Conservation (phyloP, 1,284 basidiomycete species). For the Microbotryum saponariae region DNA sequence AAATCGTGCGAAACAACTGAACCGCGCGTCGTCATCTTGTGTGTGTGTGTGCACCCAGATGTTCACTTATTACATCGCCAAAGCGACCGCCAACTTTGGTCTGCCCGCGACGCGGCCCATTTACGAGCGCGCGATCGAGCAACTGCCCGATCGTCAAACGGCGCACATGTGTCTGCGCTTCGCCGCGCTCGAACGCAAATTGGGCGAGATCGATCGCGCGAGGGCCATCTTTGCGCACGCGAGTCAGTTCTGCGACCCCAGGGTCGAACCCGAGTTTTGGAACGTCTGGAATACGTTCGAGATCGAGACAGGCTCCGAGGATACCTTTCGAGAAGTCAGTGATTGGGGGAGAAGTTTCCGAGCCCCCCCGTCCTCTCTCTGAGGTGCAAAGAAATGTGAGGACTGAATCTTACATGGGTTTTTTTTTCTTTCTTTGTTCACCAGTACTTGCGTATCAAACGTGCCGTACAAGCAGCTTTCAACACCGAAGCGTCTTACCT, state of each 20-base stretch:
- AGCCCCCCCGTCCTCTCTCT: too few relatives aligned
- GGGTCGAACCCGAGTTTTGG: constrained; percentile 87
- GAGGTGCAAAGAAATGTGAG: too few relatives aligned
- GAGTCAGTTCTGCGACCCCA: constrained; percentile 95
- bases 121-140: constrained; percentile 92
- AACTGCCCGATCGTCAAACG: constrained; percentile 83
- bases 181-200: constrained; percentile 89
- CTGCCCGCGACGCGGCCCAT: constrained; percentile 92
- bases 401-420: background rate
- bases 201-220: constrained; percentile 97
- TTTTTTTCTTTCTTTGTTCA: background rate
- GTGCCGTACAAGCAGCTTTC: constrained; percentile 95
- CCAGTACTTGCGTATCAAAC: constrained; percentile 72
- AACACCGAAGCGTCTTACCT: constrained; percentile 72
- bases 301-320: constrained; percentile 94
- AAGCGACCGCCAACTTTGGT: constrained; percentile 91
- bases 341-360: too few relatives aligned
- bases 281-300: constrained; percentile 94
- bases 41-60: constrained; percentile 58
- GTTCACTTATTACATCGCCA: constrained; percentile 95
- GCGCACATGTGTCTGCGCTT: constrained; percentile 98
- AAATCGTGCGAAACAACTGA: background rate
- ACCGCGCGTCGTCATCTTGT: background rate
- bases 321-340: constrained; percentile 93
- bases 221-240: constrained; percentile 94